These are phyloP conservation scores for Pleodorina starrii DNA, from an alignment of 139 green algal genomes.

Conservation along the genomic window DNA sequence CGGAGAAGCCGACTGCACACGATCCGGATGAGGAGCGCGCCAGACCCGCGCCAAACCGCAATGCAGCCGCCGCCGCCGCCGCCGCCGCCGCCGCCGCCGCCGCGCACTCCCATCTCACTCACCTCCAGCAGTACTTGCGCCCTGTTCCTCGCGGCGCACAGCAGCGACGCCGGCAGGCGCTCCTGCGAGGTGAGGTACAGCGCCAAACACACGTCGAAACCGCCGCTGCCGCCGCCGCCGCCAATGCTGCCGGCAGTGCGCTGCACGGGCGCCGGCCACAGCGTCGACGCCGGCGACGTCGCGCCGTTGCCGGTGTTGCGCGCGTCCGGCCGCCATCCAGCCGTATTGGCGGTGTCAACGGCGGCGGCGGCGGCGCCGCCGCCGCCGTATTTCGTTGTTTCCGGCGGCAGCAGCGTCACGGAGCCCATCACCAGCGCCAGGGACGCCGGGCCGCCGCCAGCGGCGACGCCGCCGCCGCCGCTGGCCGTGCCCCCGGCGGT, in stretches of 20 bases:
- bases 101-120: neutral
- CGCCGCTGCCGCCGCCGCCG: conserved; percentile 14
- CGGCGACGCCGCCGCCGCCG: conserved; percentile 8
- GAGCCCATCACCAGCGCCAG: conserved; percentile 20
- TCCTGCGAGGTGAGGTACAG: conserved; percentile 17
- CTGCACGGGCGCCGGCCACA: neutral
- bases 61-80: too few relatives aligned
- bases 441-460: neutral
- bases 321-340: too few relatives aligned
- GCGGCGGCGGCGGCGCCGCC: neutral
- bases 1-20: too few relatives aligned
- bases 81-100: too few relatives aligned
- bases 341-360: neutral
- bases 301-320: neutral
- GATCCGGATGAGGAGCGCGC: too few relatives aligned
- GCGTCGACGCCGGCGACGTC: neutral
- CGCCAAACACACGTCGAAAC: neutral
- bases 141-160: neutral
- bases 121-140: conserved; percentile 41
- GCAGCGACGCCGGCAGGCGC: conserved; percentile 15
- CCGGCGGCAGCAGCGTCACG: neutral
- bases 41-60: too few relatives aligned
- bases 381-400: neutral
- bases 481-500: neutral
- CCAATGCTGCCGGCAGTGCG: neutral